Evolutionary conservation across 2,329 filamentous ascomycete genomes (phyloP).

Genomic region (Xenoacremonium recifei): DNA sequence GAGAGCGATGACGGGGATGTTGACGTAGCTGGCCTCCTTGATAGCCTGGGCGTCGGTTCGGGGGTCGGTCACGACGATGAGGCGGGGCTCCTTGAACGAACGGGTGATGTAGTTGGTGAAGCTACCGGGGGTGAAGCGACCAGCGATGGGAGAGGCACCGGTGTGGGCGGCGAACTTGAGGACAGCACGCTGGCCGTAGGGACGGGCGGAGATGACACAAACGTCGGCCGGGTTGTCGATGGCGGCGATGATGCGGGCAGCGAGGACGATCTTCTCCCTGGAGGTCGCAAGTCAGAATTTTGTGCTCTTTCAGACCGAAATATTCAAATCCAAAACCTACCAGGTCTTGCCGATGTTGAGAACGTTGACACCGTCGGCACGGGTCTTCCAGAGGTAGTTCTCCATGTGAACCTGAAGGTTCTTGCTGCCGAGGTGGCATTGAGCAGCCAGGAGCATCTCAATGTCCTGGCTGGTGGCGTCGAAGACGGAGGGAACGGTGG

Average conservation of each 20-base stretch:
- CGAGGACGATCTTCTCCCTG: conserved; percentile 99
- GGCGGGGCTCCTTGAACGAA: conserved; percentile 99
- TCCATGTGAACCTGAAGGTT: conserved; percentile 99
- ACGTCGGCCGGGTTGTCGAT: conserved; percentile 99
- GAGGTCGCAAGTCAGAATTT: conserved; percentile 15
- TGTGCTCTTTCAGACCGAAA: conserved; percentile 11
- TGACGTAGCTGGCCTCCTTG: conserved; percentile 99
- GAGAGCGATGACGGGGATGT: conserved; percentile 99
- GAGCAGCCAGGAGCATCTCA: conserved; percentile 97
- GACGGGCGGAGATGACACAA: conserved; percentile 98
- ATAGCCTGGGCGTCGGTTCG: conserved; percentile 99
- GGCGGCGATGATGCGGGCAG: conserved; percentile 96
- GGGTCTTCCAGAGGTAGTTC: conserved; percentile 99
- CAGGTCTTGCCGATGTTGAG: conserved; percentile 99
- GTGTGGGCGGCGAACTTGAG: conserved; percentile 99
- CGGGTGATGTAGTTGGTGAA: conserved; percentile 99
- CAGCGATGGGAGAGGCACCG: conserved; percentile 94
- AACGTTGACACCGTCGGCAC: conserved; percentile 96
- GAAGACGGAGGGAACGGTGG: conserved; percentile 88
- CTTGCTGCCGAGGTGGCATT: conserved; percentile 96
- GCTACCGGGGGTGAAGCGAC: conserved; percentile 99
- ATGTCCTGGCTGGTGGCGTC: conserved; percentile 98
- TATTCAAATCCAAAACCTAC: conserved; percentile 52
- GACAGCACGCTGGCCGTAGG: conserved; percentile 98
- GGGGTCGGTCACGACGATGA: conserved; percentile 99